Evolutionary conservation across 352 stramenopile species (phyloP), one percentile per base, ranked within the genome.

Genomic region (Phytophthora fragariaefolia): DNA sequence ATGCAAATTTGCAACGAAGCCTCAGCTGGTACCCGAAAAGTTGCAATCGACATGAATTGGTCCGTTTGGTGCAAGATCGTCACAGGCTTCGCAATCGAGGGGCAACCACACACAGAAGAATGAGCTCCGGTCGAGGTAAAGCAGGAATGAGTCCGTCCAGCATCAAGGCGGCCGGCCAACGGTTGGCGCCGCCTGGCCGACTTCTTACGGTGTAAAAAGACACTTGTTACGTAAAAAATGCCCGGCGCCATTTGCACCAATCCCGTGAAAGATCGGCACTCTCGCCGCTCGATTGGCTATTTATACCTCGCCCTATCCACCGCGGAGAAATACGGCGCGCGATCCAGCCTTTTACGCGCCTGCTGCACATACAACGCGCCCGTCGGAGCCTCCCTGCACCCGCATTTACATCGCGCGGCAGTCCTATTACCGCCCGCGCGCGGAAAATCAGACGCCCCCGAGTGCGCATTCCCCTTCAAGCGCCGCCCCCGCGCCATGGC

Each of bases 31-130:
- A 93, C 85, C 85, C 85, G 85, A 93, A 93, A 89, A 85, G 71
- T 90, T 91, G 85, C 81, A 92, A 93, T 93, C 85, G 85, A 88
- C 85, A 89, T 93, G 83, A 91, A 92, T 92, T 93, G 83, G 83
- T 93, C 83, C 85, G 85, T 90, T 87, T 59, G 68, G 82, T 71
- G 85, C 81, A 84, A 67, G 40, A 86, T 90, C 81, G 70, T 93
- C 85, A 93, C 62, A 75, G 85, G 82, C 80, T 82, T 63, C 54
- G 54, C 53, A 36, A 36, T 71, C 32, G 17, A 61, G 24, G 22
- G 28, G 49, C n/a, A n/a, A 18, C 43, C 55, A 64, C 17, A 55
- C 6, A 58, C 6, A 38, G 7, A 38, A 17, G 17, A 43, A 10
- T 18, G 18, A 12, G 51, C 30, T 23, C 34, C 32, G 22, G 32